Base-by-base conservation (phyloP, 1,284 basidiomycete species). In the Ustilago trichophora region DNA sequence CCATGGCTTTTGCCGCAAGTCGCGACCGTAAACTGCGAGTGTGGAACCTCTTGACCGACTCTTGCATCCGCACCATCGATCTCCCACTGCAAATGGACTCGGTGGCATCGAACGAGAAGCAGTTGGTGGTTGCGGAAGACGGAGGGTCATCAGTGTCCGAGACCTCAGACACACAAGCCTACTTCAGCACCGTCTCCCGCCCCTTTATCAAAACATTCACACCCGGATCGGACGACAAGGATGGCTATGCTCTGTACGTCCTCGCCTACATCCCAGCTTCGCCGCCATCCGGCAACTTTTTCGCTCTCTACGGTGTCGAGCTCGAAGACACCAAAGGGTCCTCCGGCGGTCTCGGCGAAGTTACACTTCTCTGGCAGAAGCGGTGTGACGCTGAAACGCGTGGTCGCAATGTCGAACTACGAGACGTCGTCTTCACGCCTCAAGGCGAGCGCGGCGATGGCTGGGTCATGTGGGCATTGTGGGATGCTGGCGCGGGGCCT, bases 21-120 rank as follows among this genome's bases (percentile, higher is more conserved):
- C 58, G 70, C 12, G 78, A 80, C 42, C 73, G 77, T 34, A 77
- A 76, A 55, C 59, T 80, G 31, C 63, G 78, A 8, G 68, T 77
- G 11, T 80, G 78, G 78, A 77, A 75, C 36, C 47, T 80, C 13
- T 41, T 63, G 26, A 69, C 72, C n/a, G 77, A 78, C 27, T 64
- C 67, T 11, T 76, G 77, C 52, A 56, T 80, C 18, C 73, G 75
- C 27, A 73, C 68, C 24, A 50, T 78, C 46, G 75, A 72, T 25
- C 66, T 80, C 11, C 78, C 53, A 4, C 27, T 60, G 25, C 56
- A 59, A 35, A 55, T 62, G 55, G 58, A 56, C 4, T 54, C 65
- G 11, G 13, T 32, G 4, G 25, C 53, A 9, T 50, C 47, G 15
- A 49, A 19, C 34, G 69, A 63, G 22, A 58, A 45, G 47, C 59